Conservation (phyloP, 345 rosid species). For the Excoecaria cochinchinensis region DNA sequence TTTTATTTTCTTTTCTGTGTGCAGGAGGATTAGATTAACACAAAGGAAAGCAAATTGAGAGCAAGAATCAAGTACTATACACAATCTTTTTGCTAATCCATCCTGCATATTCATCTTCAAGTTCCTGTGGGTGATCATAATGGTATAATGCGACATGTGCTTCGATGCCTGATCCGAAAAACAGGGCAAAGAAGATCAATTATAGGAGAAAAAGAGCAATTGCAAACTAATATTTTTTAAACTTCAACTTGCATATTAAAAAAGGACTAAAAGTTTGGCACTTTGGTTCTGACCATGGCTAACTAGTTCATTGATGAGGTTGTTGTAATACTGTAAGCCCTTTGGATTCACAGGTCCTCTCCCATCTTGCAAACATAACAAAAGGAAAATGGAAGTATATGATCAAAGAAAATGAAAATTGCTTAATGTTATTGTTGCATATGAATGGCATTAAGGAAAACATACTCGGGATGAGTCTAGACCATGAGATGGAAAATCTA, state of each 20-base stretch:
- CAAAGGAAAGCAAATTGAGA: not conserved
- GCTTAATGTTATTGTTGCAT: not conserved
- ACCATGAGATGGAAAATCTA: constrained; percentile 80
- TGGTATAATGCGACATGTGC: constrained; percentile 56
- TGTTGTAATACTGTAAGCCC: constrained; percentile 60
- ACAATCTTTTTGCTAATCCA: constrained; percentile 55
- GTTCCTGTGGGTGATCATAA: constrained; percentile 59
- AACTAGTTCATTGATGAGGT: constrained; percentile 48
- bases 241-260: no score
- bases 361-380: constrained; percentile 44
- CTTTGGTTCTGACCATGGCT: constrained; percentile 37
- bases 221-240: no score
- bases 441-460: not conserved
- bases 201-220: no score
- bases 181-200: not conserved
- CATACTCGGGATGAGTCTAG: constrained; percentile 73
- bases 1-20: not conserved
- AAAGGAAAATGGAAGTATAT: not conserved
- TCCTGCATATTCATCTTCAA: constrained; percentile 78
- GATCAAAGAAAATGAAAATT: not conserved
- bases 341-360: constrained; percentile 56
- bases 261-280: not conserved
- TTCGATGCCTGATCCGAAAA: constrained; percentile 50
- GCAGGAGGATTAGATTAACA: no score
- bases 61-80: constrained; percentile 25